These are phyloP conservation scores for Tetraselmis striata DNA, from an alignment of 139 green algal genomes.

Conservation along the genomic window DNA sequence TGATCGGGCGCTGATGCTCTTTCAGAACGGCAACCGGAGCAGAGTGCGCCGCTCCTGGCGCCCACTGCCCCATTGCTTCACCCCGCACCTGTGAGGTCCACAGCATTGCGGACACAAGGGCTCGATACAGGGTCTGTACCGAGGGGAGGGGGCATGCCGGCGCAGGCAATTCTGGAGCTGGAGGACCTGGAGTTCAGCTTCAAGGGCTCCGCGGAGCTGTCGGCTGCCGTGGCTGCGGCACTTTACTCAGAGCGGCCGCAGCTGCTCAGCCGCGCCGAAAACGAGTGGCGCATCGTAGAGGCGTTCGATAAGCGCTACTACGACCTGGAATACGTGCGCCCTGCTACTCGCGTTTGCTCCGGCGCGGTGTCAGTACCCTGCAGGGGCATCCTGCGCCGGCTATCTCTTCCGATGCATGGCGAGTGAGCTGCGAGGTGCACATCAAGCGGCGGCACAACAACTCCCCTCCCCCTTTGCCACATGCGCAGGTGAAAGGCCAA, in stretches of 20 bases:
- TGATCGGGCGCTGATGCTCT: neutral
- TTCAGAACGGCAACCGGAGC: neutral
- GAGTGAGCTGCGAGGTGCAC: no score
- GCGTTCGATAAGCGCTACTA: neutral
- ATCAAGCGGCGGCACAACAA: no score
- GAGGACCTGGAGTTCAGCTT: neutral
- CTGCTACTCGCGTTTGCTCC: no score
- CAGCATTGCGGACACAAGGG: neutral
- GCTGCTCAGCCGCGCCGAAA: neutral
- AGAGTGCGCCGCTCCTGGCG: neutral
- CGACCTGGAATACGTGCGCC: neutral
- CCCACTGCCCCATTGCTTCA: no score
- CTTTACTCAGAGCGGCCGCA: neutral
- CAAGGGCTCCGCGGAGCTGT: neutral
- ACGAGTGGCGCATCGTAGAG: neutral
- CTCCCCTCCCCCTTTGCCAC: no score
- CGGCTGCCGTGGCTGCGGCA: neutral
- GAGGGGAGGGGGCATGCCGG: no score
- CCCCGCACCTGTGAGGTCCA: neutral
- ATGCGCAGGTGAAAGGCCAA: neutral
- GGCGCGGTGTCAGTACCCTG: no score
- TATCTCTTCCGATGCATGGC: no score
- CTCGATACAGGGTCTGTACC: no score
- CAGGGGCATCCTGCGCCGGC: no score
- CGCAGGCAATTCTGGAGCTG: neutral